Base-by-base conservation (phyloP, 805 yeast species). In the Yarrowia porcina region DNA sequence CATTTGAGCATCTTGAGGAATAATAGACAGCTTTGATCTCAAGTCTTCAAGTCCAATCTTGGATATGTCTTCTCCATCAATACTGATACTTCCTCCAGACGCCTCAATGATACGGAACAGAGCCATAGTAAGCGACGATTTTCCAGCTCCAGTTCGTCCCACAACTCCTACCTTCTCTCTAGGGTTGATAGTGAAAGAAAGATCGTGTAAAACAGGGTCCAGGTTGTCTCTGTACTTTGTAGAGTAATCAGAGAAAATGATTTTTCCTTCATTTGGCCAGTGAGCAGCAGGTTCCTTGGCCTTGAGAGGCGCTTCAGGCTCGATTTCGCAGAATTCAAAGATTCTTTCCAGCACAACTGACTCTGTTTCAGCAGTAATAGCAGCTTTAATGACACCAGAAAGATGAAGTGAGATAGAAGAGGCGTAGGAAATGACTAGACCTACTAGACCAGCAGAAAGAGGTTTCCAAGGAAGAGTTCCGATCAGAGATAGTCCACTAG, bases 261-360 rank as follows among this genome's bases (percentile, higher is more conserved):
- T 80, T 3, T 76, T 80, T 61, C 96, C 96, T 25, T 77, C 71
- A 11, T 76, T 71, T n/a, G 96, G 96, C 96, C 96, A 90, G n/a
- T 75, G 68, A 0, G 74, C 73, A 2, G 85, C 79, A 90, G 71
- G 89, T 10, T 25, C 20, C 13, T 42, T 42, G 7, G 20, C 47
- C n/a, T 39, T 21, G 15, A 13, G 25, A 20, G 44, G 44, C 5
- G 44, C 44, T 21, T 39, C 44, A 1, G 44, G 44, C 25, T 21
- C 10, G 17, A 21, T 39, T 3, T 39, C 27, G 27, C 27, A 25
- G 30, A 25, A 87, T 86, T 93, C 90, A 76, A 90, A 97, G 65
- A 94, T 77, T 75, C 99, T 85, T 75, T 94, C 99, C 33, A 92
- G 96, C 5, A 97, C 90, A 77, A 94, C 94, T 96, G 94, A 90